Evolutionary conservation across 2,329 filamentous ascomycete genomes (phyloP).

Genomic region (Colletotrichum tropicicola): DNA sequence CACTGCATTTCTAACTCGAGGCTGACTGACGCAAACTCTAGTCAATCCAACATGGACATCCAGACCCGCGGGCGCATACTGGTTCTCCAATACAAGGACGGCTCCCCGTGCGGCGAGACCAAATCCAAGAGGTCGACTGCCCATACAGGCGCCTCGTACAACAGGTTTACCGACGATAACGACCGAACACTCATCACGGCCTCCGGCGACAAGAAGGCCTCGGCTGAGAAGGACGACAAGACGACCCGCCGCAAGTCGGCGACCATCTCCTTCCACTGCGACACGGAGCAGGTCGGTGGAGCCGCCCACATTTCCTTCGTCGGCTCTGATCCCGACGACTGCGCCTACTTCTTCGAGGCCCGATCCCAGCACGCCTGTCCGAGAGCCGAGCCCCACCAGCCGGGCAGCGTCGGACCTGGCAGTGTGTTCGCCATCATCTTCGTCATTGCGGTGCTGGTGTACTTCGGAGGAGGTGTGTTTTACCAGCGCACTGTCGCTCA

Average conservation of each 20-base stretch:
- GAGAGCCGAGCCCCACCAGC: conserved; percentile 72
- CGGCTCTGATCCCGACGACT: conserved; percentile 84
- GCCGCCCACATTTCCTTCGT: conserved; percentile 84
- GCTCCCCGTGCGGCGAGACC: conserved; percentile 74
- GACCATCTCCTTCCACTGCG: conserved; percentile 92
- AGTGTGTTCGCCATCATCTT: conserved; percentile 90
- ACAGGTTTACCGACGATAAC: conserved; percentile 40
- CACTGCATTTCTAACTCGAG: not conserved
- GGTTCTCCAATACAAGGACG: conserved; percentile 79
- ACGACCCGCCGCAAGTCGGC: conserved; percentile 74
- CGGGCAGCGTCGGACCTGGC: conserved; percentile 75
- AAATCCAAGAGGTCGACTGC: conserved; percentile 45
- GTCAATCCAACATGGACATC: conserved; percentile 63
- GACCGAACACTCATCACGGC: conserved; percentile 42
- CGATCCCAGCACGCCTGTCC: conserved; percentile 85
- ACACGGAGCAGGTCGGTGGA: conserved; percentile 77
- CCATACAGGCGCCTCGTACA: conserved; percentile 36
- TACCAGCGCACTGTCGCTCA: conserved; percentile 96
- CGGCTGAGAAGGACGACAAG: conserved; percentile 44
- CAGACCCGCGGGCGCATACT: conserved; percentile 76
- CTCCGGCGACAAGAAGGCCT: conserved; percentile 31
- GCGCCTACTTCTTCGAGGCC: conserved; percentile 95
- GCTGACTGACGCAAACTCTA: conserved; percentile 37
- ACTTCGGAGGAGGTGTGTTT: conserved; percentile 90
- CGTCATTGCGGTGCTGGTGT: conserved; percentile 80